Conservation (phyloP, 1,139 yeast genomes). For the Candida sp. region DNA sequence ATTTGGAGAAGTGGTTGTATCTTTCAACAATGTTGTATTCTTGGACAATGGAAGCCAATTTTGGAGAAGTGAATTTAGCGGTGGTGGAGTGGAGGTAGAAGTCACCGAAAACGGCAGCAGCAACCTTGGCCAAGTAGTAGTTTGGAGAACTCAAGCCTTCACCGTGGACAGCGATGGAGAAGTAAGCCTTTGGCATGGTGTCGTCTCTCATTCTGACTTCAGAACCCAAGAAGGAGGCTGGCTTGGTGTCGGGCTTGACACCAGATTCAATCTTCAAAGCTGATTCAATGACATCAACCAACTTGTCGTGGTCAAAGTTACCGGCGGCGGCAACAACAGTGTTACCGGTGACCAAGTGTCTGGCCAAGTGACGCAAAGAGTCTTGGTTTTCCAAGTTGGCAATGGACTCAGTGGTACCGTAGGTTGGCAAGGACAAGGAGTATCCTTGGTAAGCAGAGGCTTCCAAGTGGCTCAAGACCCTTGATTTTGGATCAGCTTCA, state of each 20-base stretch:
- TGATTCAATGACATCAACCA: conserved; percentile 66
- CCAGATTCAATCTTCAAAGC: conserved; percentile 54
- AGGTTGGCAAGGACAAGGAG: conserved; percentile 73
- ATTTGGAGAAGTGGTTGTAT: conserved; percentile 70
- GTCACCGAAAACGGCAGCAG: conserved; percentile 70
- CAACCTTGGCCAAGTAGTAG: conserved; percentile 73
- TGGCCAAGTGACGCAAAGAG: conserved; percentile 56
- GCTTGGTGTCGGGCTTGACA: conserved; percentile 54
- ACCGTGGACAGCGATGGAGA: conserved; percentile 75
- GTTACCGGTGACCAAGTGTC: conserved; percentile 64
- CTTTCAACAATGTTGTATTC: conserved; percentile 77
- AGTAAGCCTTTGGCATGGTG: conserved; percentile 79
- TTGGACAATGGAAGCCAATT: conserved; percentile 75
- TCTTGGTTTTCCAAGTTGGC: conserved; percentile 62
- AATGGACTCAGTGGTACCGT: conserved; percentile 72
- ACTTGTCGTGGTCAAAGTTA: conserved; percentile 68
- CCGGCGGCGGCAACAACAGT: conserved; percentile 76
- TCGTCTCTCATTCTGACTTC: conserved; percentile 90
- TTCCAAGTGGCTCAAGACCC: conserved; percentile 73
- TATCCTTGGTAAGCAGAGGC: conserved; percentile 88
- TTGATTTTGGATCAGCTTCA: conserved; percentile 50
- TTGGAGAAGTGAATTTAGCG: conserved; percentile 79
- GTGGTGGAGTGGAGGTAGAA: conserved; percentile 57
- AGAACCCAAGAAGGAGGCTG: conserved; percentile 77
- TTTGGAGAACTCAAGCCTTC: conserved; percentile 67